phyloP scores from a whole-genome alignment of 371 early-diverging fungal genomes.

The Mortierella sp. region DNA sequence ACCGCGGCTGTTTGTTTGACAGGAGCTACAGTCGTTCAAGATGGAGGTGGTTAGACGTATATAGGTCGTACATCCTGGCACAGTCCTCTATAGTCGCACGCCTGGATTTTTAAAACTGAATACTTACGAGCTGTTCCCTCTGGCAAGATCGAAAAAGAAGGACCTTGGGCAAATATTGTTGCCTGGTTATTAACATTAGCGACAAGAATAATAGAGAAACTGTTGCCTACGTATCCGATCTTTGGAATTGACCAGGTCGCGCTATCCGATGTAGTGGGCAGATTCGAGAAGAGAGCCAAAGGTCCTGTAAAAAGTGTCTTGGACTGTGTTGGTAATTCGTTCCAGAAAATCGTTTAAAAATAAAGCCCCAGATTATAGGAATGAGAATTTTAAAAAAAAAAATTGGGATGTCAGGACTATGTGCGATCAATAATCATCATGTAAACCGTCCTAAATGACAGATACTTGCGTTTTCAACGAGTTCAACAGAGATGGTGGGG shows the following conservation, averaged over 20 bases:
- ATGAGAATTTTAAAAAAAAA: too few species aligned
- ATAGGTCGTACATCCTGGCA: too few species aligned
- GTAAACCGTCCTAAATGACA: background rate
- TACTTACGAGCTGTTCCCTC: conserved; percentile 36
- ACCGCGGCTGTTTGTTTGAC: background rate
- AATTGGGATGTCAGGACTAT: background rate
- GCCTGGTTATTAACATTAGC: conserved; percentile 30
- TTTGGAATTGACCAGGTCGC: conserved; percentile 38
- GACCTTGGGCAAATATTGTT: conserved; percentile 22
- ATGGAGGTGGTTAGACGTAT: too few species aligned
- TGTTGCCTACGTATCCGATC: conserved; percentile 32
- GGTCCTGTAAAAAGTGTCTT: conserved; percentile 43
- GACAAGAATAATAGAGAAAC: conserved; percentile 32
- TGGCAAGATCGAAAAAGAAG: conserved; percentile 25
- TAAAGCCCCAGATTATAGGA: too few species aligned
- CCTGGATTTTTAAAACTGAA: background rate
- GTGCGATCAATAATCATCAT: background rate
- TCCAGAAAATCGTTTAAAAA: background rate
- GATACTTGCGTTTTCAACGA: conserved; percentile 43
- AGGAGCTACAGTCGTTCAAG: conserved; percentile 8
- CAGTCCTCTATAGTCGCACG: too few species aligned
- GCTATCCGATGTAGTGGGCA: conserved; percentile 21
- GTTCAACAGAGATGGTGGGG: conserved; percentile 45
- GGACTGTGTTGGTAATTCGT: conserved; percentile 12
- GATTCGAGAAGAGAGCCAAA: conserved; percentile 34